phyloP scores from a whole-genome alignment of 208 protist genomes.

The Tritrichomonas musculus region DNA sequence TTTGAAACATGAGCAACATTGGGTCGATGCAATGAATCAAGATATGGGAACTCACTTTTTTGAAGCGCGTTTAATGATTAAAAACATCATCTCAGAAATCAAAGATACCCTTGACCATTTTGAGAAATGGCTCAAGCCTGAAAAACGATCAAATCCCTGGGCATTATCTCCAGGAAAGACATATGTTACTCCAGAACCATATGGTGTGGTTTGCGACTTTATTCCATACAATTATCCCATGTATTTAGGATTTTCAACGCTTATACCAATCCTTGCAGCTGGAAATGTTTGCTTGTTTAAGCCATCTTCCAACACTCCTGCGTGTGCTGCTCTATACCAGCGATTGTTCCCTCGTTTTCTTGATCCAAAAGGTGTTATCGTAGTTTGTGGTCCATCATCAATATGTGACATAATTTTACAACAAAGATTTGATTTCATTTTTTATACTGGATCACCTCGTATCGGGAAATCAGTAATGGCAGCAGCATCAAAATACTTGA shows the following conservation, averaged over 20 bases:
- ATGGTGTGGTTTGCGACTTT: slow-evolving; percentile 73
- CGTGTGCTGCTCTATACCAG: slow-evolving; percentile 52
- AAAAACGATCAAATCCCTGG: slow-evolving; percentile 41
- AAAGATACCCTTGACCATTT: slow-evolving; percentile 46
- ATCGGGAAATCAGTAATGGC: slow-evolving; percentile 68
- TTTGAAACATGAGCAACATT: slow-evolving; percentile 56
- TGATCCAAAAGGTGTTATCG: slow-evolving; percentile 48
- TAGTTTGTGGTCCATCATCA: slow-evolving; percentile 61
- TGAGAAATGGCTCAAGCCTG: slow-evolving; percentile 48
- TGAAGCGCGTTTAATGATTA: slow-evolving; percentile 43
- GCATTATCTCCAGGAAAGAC: slow-evolving; percentile 46
- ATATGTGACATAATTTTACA: slow-evolving; percentile 64
- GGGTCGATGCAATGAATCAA: slow-evolving; percentile 39
- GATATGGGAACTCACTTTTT: slow-evolving; percentile 48
- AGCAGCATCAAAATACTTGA: slow-evolving; percentile 69
- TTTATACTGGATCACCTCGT: slow-evolving; percentile 69
- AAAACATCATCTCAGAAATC: slow-evolving; percentile 47
- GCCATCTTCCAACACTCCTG: slow-evolving; percentile 62
- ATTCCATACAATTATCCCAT: slow-evolving; percentile 78
- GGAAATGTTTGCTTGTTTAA: slow-evolving; percentile 75
- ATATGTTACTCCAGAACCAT: slow-evolving; percentile 57
- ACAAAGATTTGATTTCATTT: slow-evolving; percentile 72
- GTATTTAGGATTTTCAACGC: slow-evolving; percentile 58
- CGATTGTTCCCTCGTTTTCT: slow-evolving; percentile 64
- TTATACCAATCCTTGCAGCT: slow-evolving; percentile 68